Evolutionary conservation across 768 basidiomycete species (phyloP), one percentile per base, ranked within the genome.

Genomic region (Mycena indigotica): DNA sequence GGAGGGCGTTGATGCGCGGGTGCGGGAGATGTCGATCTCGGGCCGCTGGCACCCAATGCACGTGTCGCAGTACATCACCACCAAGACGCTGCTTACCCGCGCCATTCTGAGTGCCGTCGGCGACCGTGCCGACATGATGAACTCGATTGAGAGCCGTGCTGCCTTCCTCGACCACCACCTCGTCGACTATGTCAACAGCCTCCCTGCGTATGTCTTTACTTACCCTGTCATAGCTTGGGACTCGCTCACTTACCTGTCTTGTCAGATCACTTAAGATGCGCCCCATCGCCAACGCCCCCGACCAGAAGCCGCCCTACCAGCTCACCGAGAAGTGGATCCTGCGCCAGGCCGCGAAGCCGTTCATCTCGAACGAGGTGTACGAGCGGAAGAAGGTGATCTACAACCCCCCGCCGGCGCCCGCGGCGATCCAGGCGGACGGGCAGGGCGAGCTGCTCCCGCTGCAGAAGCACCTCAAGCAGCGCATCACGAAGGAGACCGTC

Each of bases 301-400:
- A 28, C 17, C 35, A 15, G 1, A 61, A 55, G 59, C 41, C 41
- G 8, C n/a, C 41, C 13, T 44, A 44, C 41, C 12, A 44, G 8
- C 52, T 64, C 26, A 30, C 23, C 8, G 63, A 64, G 29, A 61
- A 64, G 30, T 64, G 63, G 63, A 55, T 64, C 17, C 46, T 64
- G 8, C 63, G 63, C 3, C 41, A 64, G 29, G 60, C 63, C 3
- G 56, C 54, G 6, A 57, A 58, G 30, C 63, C 63, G 1, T 61
- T 64, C 30, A 39, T 64, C 15, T 61, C 62, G 3, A 52, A 61
- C 2, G 63, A 64, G 16, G 30, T 64, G 5, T 64, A 61, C 26
- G 10, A 15, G 4, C 59, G 63, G 15, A 60, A 61, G 56, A 64
- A 64, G 17, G 50, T 48, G 0, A 25, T 49, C 3, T 64, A 50